These are phyloP conservation scores for Blastobotrys chiropterorum DNA, from an alignment of 805 yeast species.

Conservation along the genomic window DNA sequence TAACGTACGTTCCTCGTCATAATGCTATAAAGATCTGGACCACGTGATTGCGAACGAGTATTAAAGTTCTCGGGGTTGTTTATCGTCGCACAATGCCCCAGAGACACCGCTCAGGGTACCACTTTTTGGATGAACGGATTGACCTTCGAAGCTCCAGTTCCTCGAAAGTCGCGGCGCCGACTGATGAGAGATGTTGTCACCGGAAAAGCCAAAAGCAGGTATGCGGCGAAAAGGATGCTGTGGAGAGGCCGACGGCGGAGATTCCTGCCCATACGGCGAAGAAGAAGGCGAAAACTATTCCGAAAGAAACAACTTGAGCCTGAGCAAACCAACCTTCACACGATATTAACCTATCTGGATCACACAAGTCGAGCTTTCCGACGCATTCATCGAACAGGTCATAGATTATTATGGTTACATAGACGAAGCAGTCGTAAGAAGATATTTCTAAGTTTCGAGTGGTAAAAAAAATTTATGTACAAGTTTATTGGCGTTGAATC, in stretches of 20 bases:
- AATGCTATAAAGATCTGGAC: no score
- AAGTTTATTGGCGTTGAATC: neutral
- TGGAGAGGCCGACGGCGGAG: neutral
- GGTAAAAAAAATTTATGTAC: neutral
- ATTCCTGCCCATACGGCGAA: neutral
- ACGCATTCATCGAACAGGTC: neutral
- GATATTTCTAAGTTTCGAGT: neutral
- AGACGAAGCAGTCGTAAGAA: neutral
- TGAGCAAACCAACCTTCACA: neutral
- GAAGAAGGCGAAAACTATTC: neutral
- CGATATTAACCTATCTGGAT: neutral
- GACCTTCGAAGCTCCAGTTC: constrained; percentile 7
- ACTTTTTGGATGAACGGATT: neutral
- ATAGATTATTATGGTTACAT: neutral
- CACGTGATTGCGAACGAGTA: neutral
- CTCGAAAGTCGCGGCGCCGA: constrained; percentile 1
- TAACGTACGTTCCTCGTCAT: no score
- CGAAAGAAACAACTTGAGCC: neutral
- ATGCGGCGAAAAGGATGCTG: neutral
- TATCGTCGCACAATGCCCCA: no score
- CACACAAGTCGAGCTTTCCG: neutral
- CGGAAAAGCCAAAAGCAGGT: neutral
- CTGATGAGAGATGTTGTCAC: neutral
- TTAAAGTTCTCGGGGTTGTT: neutral
- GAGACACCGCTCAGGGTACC: no score